Percentiles rank a stretch among this genome's conserved stretches.
These are phyloP conservation scores for Platanthera zijinensis DNA, from an alignment of 106 monocot species.

Conservation along the genomic window DNA sequence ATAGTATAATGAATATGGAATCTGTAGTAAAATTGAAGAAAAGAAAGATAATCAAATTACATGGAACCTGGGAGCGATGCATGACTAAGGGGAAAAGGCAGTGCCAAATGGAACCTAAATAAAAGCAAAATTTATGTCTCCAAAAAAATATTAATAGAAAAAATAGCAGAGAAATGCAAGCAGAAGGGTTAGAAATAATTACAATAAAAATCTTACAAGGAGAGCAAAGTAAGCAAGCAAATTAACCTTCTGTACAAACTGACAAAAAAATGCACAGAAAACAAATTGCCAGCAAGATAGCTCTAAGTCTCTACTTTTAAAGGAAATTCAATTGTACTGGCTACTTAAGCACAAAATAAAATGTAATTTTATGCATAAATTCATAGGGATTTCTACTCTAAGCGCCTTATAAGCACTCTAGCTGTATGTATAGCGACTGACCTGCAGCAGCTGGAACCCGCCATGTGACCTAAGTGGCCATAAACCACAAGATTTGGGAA, in stretches of 20 bases:
- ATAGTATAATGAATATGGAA: no score
- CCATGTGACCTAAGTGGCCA: not conserved
- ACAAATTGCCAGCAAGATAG: conserved; percentile 3
- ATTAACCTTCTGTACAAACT: not conserved
- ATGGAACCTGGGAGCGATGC: no score
- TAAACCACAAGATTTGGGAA: not conserved
- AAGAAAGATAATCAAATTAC: no score
- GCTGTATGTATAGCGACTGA: not conserved
- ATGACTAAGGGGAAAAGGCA: no score
- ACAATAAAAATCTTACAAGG: not conserved
- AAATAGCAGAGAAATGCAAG: not conserved
- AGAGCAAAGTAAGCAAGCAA: not conserved
- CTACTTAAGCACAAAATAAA: not conserved
- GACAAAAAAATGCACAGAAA: conserved; percentile 1
- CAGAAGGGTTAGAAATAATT: not conserved
- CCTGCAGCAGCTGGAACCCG: not conserved
- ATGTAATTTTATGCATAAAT: not conserved
- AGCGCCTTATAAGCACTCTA: not conserved
- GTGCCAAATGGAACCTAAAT: not conserved
- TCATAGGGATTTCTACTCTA: not conserved
- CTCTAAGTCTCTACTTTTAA: not conserved
- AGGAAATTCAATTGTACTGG: not conserved
- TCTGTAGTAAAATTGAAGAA: no score
- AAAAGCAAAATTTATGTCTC: not conserved
- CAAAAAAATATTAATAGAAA: no score